Evolutionary conservation across 108 stramenopile species (phyloP).

Genomic region (Conticribra weissflogii): DNA sequence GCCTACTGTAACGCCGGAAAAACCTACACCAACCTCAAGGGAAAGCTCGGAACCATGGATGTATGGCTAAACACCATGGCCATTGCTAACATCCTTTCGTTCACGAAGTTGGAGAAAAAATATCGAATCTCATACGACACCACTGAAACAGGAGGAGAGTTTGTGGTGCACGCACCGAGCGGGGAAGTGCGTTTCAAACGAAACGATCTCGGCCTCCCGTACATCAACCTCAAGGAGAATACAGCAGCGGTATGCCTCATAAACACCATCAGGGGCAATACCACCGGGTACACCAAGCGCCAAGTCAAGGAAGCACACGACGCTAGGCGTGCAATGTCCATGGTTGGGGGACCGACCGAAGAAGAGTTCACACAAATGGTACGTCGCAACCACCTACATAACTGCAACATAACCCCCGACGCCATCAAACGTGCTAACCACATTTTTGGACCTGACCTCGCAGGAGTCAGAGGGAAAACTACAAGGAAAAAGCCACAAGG

Average conservation of each 20-base stretch:
- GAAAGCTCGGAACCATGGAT: no score
- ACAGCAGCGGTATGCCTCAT: no score
- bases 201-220: conserved; percentile 13
- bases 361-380: conserved; percentile 27
- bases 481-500: conserved; percentile 8
- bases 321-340: no score
- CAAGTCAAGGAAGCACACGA: conserved; percentile 18
- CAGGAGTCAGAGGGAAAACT: conserved; percentile 44
- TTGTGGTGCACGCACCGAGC: conserved; percentile 19
- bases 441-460: conserved; percentile 47
- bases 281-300: conserved; percentile 33
- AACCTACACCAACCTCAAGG: no score
- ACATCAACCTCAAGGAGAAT: no score
- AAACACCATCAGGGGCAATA: conserved; percentile 19
- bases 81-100: no score
- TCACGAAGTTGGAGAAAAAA: no score
- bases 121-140: no score
- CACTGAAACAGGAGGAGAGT: no score
- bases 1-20: conserved; percentile 32
- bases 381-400: conserved; percentile 12
- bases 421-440: conserved; percentile 18
- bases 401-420: conserved; percentile 23
- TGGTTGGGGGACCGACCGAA: conserved; percentile 11
- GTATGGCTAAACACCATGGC: no score
- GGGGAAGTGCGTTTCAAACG: conserved; percentile 12